phyloP scores from a whole-genome alignment of 2,329 filamentous ascomycete genomes.

The Pyrenophora tritici-repentis region DNA sequence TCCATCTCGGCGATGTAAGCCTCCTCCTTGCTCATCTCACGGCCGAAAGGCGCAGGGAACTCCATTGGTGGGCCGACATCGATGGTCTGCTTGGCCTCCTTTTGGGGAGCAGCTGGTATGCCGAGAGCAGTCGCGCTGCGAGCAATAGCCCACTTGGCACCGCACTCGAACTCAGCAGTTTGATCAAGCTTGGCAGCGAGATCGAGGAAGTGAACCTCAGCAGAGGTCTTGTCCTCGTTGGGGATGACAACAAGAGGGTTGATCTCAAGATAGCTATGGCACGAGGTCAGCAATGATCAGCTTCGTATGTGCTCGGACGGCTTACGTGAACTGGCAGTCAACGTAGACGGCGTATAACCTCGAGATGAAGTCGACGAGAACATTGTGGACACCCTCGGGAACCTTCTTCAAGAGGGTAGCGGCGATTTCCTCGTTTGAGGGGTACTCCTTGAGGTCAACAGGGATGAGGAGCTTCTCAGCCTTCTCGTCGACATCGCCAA shows the following conservation, averaged over 20 bases:
- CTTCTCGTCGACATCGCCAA: constrained; percentile 98
- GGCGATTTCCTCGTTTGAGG: constrained; percentile 94
- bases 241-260: constrained; percentile 98
- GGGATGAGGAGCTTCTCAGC: constrained; percentile 98
- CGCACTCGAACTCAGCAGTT: constrained; percentile 98
- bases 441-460: constrained; percentile 91
- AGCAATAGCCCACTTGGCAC: constrained; percentile 97
- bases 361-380: constrained; percentile 98
- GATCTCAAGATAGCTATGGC: constrained; percentile 84
- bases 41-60: constrained; percentile 98
- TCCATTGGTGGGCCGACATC: constrained; percentile 98
- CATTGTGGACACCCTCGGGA: constrained; percentile 93
- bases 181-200: constrained; percentile 98
- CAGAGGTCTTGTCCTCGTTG: constrained; percentile 88
- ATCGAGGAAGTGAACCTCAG: constrained; percentile 96
- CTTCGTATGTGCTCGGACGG: constrained; percentile 1
- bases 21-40: constrained; percentile 98
- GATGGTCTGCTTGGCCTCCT: constrained; percentile 80
- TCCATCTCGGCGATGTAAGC: constrained; percentile 98
- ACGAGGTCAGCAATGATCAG: constrained; percentile 18
- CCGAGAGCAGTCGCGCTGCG: constrained; percentile 88
- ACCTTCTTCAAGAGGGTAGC: constrained; percentile 86
- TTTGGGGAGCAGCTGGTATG: constrained; percentile 66
- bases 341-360: constrained; percentile 98
- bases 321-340: constrained; percentile 93